Base-by-base conservation (phyloP, 768 basidiomycete species). In the Cystofilobasidium ferigula region DNA sequence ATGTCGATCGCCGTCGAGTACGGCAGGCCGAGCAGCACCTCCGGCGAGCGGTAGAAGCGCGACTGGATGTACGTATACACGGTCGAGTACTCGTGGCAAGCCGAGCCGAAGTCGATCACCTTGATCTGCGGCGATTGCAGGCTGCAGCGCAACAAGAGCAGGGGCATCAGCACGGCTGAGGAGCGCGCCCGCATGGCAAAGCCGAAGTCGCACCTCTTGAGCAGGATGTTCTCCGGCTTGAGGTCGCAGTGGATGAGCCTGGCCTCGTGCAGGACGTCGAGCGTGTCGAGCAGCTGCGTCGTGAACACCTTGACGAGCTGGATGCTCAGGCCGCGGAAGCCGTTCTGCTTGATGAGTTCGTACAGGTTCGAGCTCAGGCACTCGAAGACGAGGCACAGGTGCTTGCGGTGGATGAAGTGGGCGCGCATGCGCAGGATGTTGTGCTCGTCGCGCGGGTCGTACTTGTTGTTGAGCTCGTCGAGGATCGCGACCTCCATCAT, bases 401-500 rank as follows among this genome's bases (percentile, higher is more conserved):
- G 95, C 70, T 82, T 90, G 72, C 88, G 85, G 78, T 99, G 95
- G 65, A 94, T 95, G 79, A 99, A 99, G 0, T 88, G 89, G 76
- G 98, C 95, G 20, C 86, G 86, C 71, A 99, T 80, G 36, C 95
- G 87, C 60, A 99, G 81, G 70, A 99, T 94, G 76, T 98, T 94
- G 74, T 97, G 95, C 73, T 91, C 87, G 77, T 99, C 95, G 69
- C 85, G 82, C 3, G 92, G 89, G 76, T 99, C 95, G 71, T 85
- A 91, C 68, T 85, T 84, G 76, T 87, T 89, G 80, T 99, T 99
- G 65, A 99, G 81, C 92, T 98, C 79, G 75, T 98, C 91, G 53
- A 99, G 80, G 69, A 99, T 98, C 1, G 92, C 95, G 32, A 98
- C 94, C 77, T 99, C 95, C 95, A 99, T 99, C 88, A 95, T 97